A percentile compares a stretch with the other conserved stretches of the same genome.
phyloP scores from a whole-genome alignment of 768 basidiomycete species.

The Dentipellis sp. region DNA sequence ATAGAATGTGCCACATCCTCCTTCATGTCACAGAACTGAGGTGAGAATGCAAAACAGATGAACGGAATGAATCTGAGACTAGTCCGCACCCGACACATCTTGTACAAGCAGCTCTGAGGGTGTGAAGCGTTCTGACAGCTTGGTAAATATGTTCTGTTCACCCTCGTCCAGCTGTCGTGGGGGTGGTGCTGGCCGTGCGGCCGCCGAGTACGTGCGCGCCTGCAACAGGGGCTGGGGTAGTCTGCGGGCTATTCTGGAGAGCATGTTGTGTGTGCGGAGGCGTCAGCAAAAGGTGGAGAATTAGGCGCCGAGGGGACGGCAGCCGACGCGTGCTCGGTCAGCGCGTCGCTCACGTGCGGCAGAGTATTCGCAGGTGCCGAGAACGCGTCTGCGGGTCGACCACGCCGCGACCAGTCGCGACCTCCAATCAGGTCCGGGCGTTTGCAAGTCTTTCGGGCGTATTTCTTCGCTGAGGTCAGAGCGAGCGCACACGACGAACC shows the following conservation, averaged over 20 bases:
- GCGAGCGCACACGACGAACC: too few species aligned
- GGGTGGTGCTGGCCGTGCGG: conserved; percentile 6
- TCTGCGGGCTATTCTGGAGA: conserved; percentile 17
- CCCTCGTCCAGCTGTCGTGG: conserved; percentile 36
- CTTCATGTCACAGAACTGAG: conserved; percentile 28
- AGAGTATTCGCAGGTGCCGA: neutral
- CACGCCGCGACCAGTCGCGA: neutral
- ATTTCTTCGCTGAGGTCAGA: too few species aligned
- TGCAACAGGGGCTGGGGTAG: conserved; percentile 9
- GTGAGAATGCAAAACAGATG: neutral
- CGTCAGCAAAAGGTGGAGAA: neutral
- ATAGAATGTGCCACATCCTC: conserved; percentile 96
- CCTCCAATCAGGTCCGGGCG: neutral
- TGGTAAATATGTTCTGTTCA: conserved; percentile 63
- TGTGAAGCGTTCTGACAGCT: conserved; percentile 66
- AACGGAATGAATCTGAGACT: neutral
- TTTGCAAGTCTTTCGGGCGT: too few species aligned
- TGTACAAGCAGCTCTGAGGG: conserved; percentile 79
- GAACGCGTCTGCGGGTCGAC: neutral
- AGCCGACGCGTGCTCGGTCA: neutral
- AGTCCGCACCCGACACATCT: conserved; percentile 81
- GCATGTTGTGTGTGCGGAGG: conserved; percentile 11
- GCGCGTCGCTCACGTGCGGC: neutral
- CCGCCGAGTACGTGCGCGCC: conserved; percentile 12
- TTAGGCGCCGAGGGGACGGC: neutral